Base-by-base conservation (phyloP, 345 rosid genomes). In the Rubroshorea leprosula region DNA sequence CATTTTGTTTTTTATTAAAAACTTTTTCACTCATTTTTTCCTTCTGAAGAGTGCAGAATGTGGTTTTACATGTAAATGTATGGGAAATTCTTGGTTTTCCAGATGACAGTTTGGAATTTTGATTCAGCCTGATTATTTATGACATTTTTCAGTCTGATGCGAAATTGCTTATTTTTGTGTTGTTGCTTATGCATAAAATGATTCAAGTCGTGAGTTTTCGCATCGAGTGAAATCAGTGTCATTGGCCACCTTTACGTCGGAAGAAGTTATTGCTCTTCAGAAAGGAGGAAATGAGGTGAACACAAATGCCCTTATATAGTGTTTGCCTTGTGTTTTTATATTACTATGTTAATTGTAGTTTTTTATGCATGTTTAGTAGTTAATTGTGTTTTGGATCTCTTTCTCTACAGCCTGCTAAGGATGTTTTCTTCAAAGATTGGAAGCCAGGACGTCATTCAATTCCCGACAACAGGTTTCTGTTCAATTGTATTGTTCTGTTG, bases 171-270 rank as follows among this genome's bases (percentile, higher is more conserved):
- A 17, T 69, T 52, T 76, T 22, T 39, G 8, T 39, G 14, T 39
- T 13, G 15, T 39, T 39, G 45, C 15, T 39, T n/a, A 14, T 44
- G 47, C 16, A 44, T 5, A 44, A 6, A 55, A 23, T 57, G 39
- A 35, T 35, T 35, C 66, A 91, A n/a, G 98, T 60, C 95, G 98
- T 44, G 98, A 88, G 71, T 92, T 86, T 60, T 86, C 96, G 1
- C 98, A 92, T 38, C 78, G 96, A 22, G 98, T 92, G 39, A 92
- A 91, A 69, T 92, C 98, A 15, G 58, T 92, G 57, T 92, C 98
- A n/a, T 81, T 92, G 92, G 90, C 98, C 15, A 88, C 77, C 64
- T 92, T 92, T 68, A 78, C 95, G 21, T 63, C 93, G 49, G 88
- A 82, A 64, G 98, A 92, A 74, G 95, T 84, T 55, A 44, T 20